Conservation (phyloP, 2,329 filamentous ascomycete species). For the Penicillium sp. region DNA sequence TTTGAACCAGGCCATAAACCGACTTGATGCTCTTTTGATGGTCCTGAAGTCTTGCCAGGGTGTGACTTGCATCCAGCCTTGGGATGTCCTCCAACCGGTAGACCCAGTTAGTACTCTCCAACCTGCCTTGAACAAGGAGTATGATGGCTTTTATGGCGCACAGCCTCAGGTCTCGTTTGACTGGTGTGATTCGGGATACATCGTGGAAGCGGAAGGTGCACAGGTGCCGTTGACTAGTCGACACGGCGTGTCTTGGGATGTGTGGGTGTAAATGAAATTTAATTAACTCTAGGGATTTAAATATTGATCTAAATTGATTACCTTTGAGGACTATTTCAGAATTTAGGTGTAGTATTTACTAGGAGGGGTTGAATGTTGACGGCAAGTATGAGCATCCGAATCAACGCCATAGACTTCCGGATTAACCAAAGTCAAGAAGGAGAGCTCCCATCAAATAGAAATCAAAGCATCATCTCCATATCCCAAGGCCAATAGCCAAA, state of each 20-base stretch:
- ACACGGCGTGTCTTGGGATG: conserved; percentile 21
- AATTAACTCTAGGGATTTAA: neutral
- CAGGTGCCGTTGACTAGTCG: conserved; percentile 21
- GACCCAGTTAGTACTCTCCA: conserved; percentile 28
- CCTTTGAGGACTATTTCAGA: too few species aligned
- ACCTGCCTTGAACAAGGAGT: conserved; percentile 30
- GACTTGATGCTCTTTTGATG: conserved; percentile 37
- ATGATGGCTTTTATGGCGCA: conserved; percentile 32
- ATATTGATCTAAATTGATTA: neutral
- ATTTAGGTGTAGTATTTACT: too few species aligned
- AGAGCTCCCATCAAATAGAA: neutral
- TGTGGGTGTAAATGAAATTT: conserved; percentile 17
- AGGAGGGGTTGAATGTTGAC: too few species aligned
- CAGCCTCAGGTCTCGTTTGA: conserved; percentile 34
- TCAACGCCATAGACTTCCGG: neutral
- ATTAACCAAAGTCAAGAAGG: neutral
- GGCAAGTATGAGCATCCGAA: neutral
- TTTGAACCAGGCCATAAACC: conserved; percentile 18
- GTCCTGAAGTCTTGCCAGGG: conserved; percentile 41
- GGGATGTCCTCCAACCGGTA: conserved; percentile 34
- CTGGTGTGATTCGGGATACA: conserved; percentile 36
- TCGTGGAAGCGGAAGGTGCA: conserved; percentile 36
- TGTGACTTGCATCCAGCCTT: conserved; percentile 34
- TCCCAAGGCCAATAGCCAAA: neutral
- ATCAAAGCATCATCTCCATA: neutral